These are phyloP conservation scores for Phytophthora hybrid DNA, from an alignment of 352 stramenopile genomes.

Conservation along the genomic window DNA sequence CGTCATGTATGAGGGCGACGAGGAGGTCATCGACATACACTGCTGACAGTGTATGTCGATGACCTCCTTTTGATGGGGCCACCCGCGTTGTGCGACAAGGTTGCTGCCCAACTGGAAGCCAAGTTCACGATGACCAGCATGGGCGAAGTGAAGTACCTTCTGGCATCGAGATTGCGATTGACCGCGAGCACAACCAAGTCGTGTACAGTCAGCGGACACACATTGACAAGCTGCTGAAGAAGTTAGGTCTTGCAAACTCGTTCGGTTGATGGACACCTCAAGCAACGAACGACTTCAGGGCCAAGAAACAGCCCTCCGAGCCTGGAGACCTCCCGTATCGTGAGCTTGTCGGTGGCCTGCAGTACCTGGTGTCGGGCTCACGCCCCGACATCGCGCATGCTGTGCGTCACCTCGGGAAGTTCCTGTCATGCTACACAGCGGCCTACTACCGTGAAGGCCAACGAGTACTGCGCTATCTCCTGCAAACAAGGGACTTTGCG, in stretches of 20 bases:
- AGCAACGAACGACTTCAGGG: too few relatives aligned
- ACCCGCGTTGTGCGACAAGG: background rate
- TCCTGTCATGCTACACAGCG: conserved; percentile 3
- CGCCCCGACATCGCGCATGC: conserved; percentile 22
- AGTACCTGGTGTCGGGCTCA: conserved; percentile 10
- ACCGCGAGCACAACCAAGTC: background rate
- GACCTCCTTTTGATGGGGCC: background rate
- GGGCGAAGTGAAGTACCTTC: background rate
- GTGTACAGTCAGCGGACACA: background rate
- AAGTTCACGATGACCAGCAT: background rate
- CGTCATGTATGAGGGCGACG: background rate
- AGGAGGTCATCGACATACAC: background rate
- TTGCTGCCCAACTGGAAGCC: background rate
- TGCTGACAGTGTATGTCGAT: background rate
- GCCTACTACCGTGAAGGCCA: conserved; percentile 3
- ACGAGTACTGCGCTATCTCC: conserved; percentile 15
- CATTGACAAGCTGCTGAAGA: background rate
- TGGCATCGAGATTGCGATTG: background rate
- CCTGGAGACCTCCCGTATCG: background rate
- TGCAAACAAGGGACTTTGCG: conserved; percentile 11
- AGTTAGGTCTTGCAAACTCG: background rate
- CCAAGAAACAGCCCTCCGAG: background rate
- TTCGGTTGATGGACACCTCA: background rate
- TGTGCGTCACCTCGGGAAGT: conserved; percentile 13
- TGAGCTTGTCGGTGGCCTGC: background rate